Evolutionary conservation across 2,329 filamentous ascomycete genomes (phyloP), one percentile per base, ranked within the genome.

Genomic region (Nigrospora sphaerica): DNA sequence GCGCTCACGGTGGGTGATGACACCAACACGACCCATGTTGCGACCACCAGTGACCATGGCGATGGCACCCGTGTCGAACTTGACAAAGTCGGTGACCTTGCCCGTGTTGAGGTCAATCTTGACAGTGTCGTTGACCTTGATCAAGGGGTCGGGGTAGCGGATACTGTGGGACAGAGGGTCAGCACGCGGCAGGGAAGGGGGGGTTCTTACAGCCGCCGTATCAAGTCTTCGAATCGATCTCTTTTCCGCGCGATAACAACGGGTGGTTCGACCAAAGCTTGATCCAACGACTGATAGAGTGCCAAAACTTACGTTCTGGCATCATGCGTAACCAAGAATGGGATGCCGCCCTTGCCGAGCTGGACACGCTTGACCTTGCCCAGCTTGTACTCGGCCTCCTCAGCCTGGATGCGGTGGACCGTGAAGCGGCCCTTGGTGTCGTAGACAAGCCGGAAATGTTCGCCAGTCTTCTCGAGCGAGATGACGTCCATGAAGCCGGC

Each of bases 251-350:
- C 34, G 34, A 36, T 6, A 36, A 14, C 34, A 11, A 57, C 60
- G 57, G 59, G 59, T 62, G 60, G 73, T 77, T 78, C 75, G 69
- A 79, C 90, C 90, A 95, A 93, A 95, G 81, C 88, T 93, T 95
- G 89, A 88, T 92, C 89, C 92, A 96, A 96, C 92, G 92, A 85
- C 92, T 96, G 92, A 96, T 91, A 93, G 91, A 96, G 77, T 81
- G 78, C 83, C 77, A 86, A 82, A 86, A 97, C 92, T 95, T 81
- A 98, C 92, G 93, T 98, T 90, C 93, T 87, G 79, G 93, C 93
- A 93, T 98, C 93, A 88, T 98, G 93, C 91, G 93, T 98, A 88
- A 98, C 93, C 90, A 97, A 96, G 91, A 95, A 98, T 95, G 93
- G 93, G 85, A 98, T 95, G 81, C 91, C 93, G 78, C 93, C 95